Base-by-base conservation (phyloP, 2,329 filamentous ascomycete genomes). In the Fusarium falciforme region DNA sequence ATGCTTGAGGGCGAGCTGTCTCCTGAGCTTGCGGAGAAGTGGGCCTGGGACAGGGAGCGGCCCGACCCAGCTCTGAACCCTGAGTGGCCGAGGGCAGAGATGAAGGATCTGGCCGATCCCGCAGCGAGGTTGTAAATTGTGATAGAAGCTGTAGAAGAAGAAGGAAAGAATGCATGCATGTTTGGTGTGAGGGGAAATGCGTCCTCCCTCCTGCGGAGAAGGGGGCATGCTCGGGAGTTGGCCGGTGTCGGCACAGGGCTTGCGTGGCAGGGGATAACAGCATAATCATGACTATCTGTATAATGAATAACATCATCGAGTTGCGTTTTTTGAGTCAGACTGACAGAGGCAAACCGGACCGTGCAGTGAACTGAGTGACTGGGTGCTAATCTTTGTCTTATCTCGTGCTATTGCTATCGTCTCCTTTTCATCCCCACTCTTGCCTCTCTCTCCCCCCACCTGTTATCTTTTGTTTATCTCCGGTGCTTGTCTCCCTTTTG, bases 1-100 rank as follows among this genome's bases (percentile, higher is more conserved):
- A 88, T 88, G 90, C 80, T 85, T 31, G 87, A 86, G 74, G 86
- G 80, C 14, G 71, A 80, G 16, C 78, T 90, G 20, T 79, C 82
- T 8, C 74, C 83, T 0, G 85, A 86, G 61, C 76, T 89, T 67
- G 76, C 77, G 57, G 75, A 80, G 60, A 86, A 85, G 73, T 90
- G 89, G 88, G 87, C 87, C 6, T 90, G 88, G 88, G 89, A 92
- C 78, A 85, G 90, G 14, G 87, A 89, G 76, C 82, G 88, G 25
- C 89, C 90, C 2, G 87, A 90, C 73, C 79, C 84, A 4, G 81
- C 83, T 2, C 76, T 84, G 12, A 90, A 89, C 75, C 84, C 86
- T 9, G 88, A 89, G 77, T 92, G 85, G 80, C 90, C 90, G 9
- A 84, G 87, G 57, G 83, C 83, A 5, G 89, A 92, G 84, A 86